Evolutionary conservation across 306 rosid genomes (phyloP).

Genomic region (Fragaria ananassa): DNA sequence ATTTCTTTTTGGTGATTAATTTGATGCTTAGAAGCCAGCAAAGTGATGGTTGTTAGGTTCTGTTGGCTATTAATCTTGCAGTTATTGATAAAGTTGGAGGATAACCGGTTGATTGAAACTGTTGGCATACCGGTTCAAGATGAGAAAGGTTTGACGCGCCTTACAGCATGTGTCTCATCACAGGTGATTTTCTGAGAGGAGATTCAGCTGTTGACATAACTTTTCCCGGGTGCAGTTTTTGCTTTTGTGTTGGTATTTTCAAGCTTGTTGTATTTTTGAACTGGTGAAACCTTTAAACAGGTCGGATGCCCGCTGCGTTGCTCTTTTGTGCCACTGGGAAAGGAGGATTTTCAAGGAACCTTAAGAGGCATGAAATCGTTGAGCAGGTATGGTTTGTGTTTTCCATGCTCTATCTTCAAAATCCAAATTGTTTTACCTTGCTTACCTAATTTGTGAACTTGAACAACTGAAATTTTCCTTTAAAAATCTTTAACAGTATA

Average conservation of each 20-base stretch:
- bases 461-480: neutral
- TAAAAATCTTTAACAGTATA: neutral
- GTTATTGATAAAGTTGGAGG: conserved; percentile 87
- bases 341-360: conserved; percentile 95
- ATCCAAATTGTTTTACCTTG: neutral
- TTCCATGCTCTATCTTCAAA: conserved; percentile 12
- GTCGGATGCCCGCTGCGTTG: conserved; percentile 94
- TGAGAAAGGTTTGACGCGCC: conserved; percentile 56
- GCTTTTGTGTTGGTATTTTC: neutral
- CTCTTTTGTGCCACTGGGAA: conserved; percentile 99
- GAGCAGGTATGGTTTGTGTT: conserved; percentile 65
- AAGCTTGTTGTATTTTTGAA: neutral
- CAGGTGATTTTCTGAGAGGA: conserved; percentile 53
- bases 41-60: neutral
- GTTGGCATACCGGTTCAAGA: conserved; percentile 89
- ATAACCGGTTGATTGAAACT: conserved; percentile 87
- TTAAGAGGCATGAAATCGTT: conserved; percentile 74
- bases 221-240: conserved; percentile 8
- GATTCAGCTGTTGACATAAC: conserved; percentile 11
- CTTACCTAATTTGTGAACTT: neutral
- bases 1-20: neutral
- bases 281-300: conserved; percentile 32
- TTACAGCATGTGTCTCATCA: conserved; percentile 95
- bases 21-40: neutral
- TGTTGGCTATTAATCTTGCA: conserved; percentile 35